Percentiles rank a stretch among this genome's conserved stretches.
Evolutionary conservation across 1,284 basidiomycete species (phyloP).

Genomic region (Peniophora sp.): DNA sequence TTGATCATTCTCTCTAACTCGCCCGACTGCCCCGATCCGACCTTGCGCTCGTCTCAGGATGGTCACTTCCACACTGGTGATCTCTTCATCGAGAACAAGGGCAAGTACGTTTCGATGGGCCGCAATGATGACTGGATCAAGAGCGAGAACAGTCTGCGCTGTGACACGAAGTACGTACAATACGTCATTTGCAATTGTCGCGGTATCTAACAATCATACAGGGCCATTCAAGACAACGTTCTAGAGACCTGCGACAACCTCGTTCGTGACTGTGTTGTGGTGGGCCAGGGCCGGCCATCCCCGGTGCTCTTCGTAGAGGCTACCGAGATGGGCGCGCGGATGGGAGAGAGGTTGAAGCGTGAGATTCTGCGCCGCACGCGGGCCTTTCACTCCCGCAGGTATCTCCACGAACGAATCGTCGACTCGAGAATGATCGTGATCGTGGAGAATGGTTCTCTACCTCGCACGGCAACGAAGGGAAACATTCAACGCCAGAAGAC

Average conservation of each 20-base stretch:
- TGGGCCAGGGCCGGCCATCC: constrained; percentile 56
- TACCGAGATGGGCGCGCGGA: constrained; percentile 21
- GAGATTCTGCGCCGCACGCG: constrained; percentile 60
- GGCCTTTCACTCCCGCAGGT: constrained; percentile 54
- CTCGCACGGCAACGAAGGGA: constrained; percentile 61
- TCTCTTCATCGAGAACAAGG: constrained; percentile 53
- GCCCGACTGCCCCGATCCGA: constrained; percentile 56
- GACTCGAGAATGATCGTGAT: constrained; percentile 47
- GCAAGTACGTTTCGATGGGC: constrained; percentile 54
- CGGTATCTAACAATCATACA: constrained; percentile 16
- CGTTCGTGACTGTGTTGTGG: constrained; percentile 55
- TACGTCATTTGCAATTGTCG: neutral
- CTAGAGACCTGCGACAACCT: constrained; percentile 45
- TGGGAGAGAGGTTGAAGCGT: constrained; percentile 47
- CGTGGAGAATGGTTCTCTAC: constrained; percentile 45
- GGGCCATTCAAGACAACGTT: constrained; percentile 65
- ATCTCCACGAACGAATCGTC: constrained; percentile 60
- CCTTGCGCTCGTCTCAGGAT: constrained; percentile 45
- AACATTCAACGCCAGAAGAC: constrained; percentile 60
- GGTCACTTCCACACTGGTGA: constrained; percentile 71
- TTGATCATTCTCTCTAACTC: constrained; percentile 57
- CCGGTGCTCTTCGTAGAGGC: constrained; percentile 63
- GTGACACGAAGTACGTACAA: constrained; percentile 54
- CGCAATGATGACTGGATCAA: constrained; percentile 77
- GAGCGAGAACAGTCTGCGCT: constrained; percentile 62